Percentiles rank a stretch among this genome's conserved stretches.
These are phyloP conservation scores for Spinacia oleracea DNA, from an alignment of 179 eudicot species.

Conservation along the genomic window DNA sequence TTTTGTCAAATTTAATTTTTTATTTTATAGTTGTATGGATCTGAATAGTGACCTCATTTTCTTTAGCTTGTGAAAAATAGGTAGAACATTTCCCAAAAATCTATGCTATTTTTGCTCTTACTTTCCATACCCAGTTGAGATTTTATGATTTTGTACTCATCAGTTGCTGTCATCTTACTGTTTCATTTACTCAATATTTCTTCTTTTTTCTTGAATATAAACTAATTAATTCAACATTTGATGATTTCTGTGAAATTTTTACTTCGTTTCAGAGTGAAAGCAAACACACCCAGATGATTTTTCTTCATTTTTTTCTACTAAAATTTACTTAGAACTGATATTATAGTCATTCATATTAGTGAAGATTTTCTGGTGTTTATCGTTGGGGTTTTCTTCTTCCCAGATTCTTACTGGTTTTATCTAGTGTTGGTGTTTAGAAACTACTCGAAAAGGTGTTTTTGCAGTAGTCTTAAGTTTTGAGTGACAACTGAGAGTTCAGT, in stretches of 20 bases:
- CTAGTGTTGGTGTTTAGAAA: too few relatives aligned
- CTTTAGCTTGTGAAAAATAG: conserved; percentile 6
- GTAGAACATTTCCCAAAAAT: conserved; percentile 15
- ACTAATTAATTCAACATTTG: neutral
- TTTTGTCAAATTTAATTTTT: neutral
- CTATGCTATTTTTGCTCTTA: conserved; percentile 22
- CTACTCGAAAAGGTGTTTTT: too few relatives aligned
- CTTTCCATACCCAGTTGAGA: conserved; percentile 25
- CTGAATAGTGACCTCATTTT: conserved; percentile 8
- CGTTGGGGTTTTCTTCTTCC: neutral
- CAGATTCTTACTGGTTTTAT: neutral
- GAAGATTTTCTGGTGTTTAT: conserved; percentile 3
- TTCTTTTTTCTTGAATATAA: conserved; percentile 6
- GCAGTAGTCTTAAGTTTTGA: neutral
- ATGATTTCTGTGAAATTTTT: neutral
- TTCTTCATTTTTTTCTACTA: conserved; percentile 5
- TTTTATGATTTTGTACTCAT: conserved; percentile 23
- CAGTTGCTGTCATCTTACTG: conserved; percentile 36
- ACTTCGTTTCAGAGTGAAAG: conserved; percentile 9
- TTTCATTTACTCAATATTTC: conserved; percentile 22
- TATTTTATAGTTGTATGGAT: conserved; percentile 22
- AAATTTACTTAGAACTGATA: neutral
- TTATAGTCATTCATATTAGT: conserved; percentile 13
- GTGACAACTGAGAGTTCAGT: conserved; percentile 6
- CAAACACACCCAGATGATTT: conserved; percentile 19